Evolutionary conservation across 164 flowering plant genomes (phyloP).

Genomic region (Platanus orientalis): DNA sequence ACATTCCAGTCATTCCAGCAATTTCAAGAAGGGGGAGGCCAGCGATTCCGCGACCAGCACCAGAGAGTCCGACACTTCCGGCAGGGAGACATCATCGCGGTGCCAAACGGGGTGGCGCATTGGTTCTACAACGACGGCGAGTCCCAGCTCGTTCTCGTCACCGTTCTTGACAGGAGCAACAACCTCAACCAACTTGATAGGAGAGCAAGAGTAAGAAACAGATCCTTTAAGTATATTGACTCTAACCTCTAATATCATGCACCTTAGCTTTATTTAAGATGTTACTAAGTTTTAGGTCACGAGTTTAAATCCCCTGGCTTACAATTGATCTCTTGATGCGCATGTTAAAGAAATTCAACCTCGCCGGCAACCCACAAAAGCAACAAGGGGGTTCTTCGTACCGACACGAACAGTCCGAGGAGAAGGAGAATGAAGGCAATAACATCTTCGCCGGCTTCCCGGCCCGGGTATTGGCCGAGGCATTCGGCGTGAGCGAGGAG

Average conservation of each 20-base stretch:
- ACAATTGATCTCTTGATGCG: too few relatives aligned
- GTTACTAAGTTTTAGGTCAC: too few relatives aligned
- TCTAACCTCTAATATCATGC: too few relatives aligned
- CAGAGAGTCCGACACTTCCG: neutral
- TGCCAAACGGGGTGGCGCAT: neutral
- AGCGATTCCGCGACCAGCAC: neutral
- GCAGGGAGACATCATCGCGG: neutral
- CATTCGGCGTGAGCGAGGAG: slow-evolving; percentile 20
- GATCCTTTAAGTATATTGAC: neutral
- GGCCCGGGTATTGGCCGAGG: slow-evolving; percentile 18
- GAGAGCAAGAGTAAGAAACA: neutral
- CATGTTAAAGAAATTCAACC: neutral
- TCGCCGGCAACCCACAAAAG: neutral
- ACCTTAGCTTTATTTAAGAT: too few relatives aligned
- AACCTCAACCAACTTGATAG: neutral
- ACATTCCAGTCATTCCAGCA: slow-evolving; percentile 27
- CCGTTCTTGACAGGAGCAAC: neutral
- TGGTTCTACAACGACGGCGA: neutral
- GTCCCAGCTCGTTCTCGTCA: neutral
- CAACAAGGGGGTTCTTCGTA: neutral
- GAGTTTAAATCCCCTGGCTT: too few relatives aligned
- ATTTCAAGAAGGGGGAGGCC: neutral
- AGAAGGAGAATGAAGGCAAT: slow-evolving; percentile 4
- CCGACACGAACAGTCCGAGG: neutral
- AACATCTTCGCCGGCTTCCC: slow-evolving; percentile 33